Percentiles rank a stretch among this genome's conserved stretches.
These are phyloP conservation scores for Solanum hybrid DNA, from an alignment of 305 asterid species.

Conservation along the genomic window DNA sequence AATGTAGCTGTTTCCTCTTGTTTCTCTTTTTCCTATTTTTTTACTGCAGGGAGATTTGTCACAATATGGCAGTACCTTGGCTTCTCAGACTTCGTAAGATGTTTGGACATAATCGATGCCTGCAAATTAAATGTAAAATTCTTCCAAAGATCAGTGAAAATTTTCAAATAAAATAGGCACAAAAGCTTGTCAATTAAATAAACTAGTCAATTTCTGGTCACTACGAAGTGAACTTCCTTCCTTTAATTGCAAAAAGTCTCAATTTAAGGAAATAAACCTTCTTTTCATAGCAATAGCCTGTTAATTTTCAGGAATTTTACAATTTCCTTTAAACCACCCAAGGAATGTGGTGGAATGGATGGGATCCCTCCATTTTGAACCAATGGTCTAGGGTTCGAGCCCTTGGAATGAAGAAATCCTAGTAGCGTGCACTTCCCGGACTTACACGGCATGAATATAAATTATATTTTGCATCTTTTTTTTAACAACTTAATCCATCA, in stretches of 20 bases:
- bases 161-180: background rate
- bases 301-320: background rate
- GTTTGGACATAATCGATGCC: slow-evolving; percentile 50
- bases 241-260: background rate
- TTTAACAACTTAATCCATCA: background rate
- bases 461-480: background rate
- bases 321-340: background rate
- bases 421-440: background rate
- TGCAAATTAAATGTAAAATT: slow-evolving; percentile 13
- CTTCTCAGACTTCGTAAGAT: slow-evolving; percentile 30
- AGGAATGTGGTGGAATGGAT: background rate
- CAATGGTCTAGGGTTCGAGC: background rate
- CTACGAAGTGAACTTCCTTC: background rate
- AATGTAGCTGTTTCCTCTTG: background rate
- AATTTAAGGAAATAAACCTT: background rate
- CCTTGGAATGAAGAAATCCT: background rate
- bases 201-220: background rate
- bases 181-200: background rate
- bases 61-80: slow-evolving; percentile 26
- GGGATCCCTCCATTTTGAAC: background rate
- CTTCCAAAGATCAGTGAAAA: background rate
- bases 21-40: background rate
- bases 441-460: background rate
- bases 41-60: background rate
- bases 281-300: background rate